phyloP scores from a whole-genome alignment of 352 stramenopile genomes.

The Phytophthora ohioensis region DNA sequence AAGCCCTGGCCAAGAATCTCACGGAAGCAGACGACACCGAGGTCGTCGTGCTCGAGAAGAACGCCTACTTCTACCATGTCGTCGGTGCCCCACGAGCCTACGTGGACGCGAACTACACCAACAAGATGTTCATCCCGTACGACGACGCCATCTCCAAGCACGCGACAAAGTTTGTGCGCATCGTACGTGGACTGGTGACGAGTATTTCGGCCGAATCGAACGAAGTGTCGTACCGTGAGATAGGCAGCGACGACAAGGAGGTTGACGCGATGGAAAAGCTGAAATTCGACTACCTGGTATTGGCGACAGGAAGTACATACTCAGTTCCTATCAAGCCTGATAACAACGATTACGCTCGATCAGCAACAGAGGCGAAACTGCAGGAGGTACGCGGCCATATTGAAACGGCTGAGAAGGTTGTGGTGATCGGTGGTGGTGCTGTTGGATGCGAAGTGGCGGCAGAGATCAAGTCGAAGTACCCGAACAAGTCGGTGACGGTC shows the following conservation, averaged over 20 bases:
- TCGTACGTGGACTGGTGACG: conserved; percentile 52
- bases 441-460: conserved; percentile 70
- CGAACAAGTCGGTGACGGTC: conserved; percentile 68
- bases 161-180: conserved; percentile 41
- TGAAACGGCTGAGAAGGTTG: conserved; percentile 48
- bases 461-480: conserved; percentile 67
- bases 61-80: conserved; percentile 52
- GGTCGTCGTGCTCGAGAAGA: conserved; percentile 73
- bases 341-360: conserved; percentile 32
- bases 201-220: conserved; percentile 38
- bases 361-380: conserved; percentile 47
- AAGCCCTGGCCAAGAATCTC: conserved; percentile 53
- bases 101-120: conserved; percentile 54
- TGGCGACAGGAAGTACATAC: conserved; percentile 71
- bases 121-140: conserved; percentile 76
- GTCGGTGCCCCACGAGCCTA: conserved; percentile 61
- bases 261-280: conserved; percentile 38
- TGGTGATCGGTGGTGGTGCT: conserved; percentile 67
- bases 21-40: conserved; percentile 46
- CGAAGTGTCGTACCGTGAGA: conserved; percentile 48
- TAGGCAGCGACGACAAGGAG: conserved; percentile 44
- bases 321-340: conserved; percentile 61
- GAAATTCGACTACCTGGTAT: conserved; percentile 68
- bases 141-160: conserved; percentile 62
- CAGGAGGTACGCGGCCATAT: conserved; percentile 52